Conservation (phyloP, 1,284 basidiomycete genomes). For the Cryptococcus wingfieldii region DNA sequence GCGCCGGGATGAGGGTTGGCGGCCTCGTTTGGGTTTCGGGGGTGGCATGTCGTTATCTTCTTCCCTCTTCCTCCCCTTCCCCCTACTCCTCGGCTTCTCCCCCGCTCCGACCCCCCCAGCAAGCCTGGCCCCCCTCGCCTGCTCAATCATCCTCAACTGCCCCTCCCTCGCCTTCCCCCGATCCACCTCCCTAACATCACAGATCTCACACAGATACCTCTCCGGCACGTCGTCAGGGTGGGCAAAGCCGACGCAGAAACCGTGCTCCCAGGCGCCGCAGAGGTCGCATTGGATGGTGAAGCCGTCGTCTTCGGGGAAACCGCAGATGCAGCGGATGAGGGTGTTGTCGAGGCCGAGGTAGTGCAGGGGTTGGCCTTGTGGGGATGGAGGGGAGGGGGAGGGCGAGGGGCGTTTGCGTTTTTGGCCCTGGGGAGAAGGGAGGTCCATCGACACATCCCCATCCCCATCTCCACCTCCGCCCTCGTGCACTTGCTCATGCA, state of each 20-base stretch:
- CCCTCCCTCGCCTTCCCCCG: conserved; percentile 20
- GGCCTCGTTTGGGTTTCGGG: background rate
- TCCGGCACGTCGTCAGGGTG: conserved; percentile 67
- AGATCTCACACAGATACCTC: conserved; percentile 46
- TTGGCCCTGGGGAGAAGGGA: too few species aligned
- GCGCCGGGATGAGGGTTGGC: background rate
- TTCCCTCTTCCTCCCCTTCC: conserved; percentile 15
- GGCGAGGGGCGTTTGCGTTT: conserved; percentile 33
- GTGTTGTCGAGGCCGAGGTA: conserved; percentile 48
- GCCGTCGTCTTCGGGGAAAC: conserved; percentile 68
- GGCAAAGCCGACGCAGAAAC: conserved; percentile 73
- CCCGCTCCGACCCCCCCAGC: conserved; percentile 27
- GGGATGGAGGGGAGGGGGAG: conserved; percentile 15
- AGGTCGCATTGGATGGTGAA: conserved; percentile 88
- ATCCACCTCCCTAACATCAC: conserved; percentile 38
- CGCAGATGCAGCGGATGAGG: conserved; percentile 49
- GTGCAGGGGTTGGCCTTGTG: conserved; percentile 26
- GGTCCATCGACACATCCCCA: too few species aligned
- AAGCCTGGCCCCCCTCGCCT: conserved; percentile 3
- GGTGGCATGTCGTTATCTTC: background rate
- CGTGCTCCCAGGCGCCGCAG: conserved; percentile 87
- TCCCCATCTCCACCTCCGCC: too few species aligned
- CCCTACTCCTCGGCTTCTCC: conserved; percentile 12
- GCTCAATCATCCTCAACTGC: conserved; percentile 8
- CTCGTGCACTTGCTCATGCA: too few species aligned